Evolutionary conservation across 2,329 filamentous ascomycete genomes (phyloP).

Genomic region (Cytospora leucostoma): DNA sequence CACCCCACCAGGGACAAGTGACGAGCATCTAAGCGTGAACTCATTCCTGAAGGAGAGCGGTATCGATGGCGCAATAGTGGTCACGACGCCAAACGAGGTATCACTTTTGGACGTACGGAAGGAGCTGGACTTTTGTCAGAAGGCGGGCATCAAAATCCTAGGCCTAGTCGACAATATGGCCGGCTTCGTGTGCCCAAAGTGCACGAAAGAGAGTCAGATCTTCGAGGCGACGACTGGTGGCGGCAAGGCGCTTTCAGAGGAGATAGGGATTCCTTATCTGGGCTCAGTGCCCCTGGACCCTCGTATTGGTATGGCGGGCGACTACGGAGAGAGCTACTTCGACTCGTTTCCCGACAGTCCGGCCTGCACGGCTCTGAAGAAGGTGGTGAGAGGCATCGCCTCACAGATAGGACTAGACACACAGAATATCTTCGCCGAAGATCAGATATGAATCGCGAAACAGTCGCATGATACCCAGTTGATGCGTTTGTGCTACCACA

Average conservation of each 20-base stretch:
- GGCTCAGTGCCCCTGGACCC: slow-evolving; percentile 91
- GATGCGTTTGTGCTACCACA: slow-evolving; percentile 13
- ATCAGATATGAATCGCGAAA: slow-evolving; percentile 30
- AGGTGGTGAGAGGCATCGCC: slow-evolving; percentile 74
- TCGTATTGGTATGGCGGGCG: slow-evolving; percentile 91
- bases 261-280: slow-evolving; percentile 85
- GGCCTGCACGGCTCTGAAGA: slow-evolving; percentile 77
- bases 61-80: slow-evolving; percentile 88
- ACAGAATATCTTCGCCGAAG: slow-evolving; percentile 52
- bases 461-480: slow-evolving; percentile 21
- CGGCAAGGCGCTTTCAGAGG: slow-evolving; percentile 74
- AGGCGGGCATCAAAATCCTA: slow-evolving; percentile 85
- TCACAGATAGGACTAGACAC: slow-evolving; percentile 64
- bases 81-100: slow-evolving; percentile 95
- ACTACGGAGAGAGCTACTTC: slow-evolving; percentile 97
- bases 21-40: slow-evolving; percentile 95
- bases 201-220: slow-evolving; percentile 78
- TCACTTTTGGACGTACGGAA: slow-evolving; percentile 89
- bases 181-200: slow-evolving; percentile 93
- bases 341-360: slow-evolving; percentile 92
- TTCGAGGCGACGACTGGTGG: slow-evolving; percentile 92
- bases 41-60: slow-evolving; percentile 87
- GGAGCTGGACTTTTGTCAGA: slow-evolving; percentile 96
- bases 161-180: slow-evolving; percentile 98
- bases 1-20: slow-evolving; percentile 91